phyloP scores from a whole-genome alignment of 2,329 filamentous ascomycete species.

The Diaporthe ilicicola region DNA sequence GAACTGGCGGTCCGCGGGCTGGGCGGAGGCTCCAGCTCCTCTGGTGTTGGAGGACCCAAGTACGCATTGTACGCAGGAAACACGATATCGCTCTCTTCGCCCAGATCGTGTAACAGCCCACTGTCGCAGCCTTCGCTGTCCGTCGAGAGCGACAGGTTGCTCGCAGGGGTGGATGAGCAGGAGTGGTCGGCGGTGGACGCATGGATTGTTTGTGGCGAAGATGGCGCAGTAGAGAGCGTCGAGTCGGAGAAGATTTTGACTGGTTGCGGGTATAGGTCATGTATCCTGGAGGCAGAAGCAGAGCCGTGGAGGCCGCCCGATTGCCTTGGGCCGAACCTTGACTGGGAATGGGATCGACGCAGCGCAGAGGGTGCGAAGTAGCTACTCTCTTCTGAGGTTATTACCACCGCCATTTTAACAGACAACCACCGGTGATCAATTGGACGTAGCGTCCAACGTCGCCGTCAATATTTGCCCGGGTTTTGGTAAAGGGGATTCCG shows the following conservation, averaged over 20 bases:
- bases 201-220: constrained; percentile 62
- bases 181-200: constrained; percentile 65
- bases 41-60: constrained; percentile 43
- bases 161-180: constrained; percentile 69
- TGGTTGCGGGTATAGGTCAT: constrained; percentile 55
- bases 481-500: constrained; percentile 25
- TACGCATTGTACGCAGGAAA: constrained; percentile 32
- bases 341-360: constrained; percentile 68
- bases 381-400: constrained; percentile 64
- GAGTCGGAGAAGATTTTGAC: constrained; percentile 56
- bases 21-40: constrained; percentile 59
- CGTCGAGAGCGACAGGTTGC: constrained; percentile 66
- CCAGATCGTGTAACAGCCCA: constrained; percentile 46
- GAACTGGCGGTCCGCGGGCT: constrained; percentile 61
- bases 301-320: constrained; percentile 52
- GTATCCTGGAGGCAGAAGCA: constrained; percentile 55
- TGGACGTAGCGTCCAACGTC: constrained; percentile 39
- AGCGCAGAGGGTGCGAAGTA: constrained; percentile 64
- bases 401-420: constrained; percentile 62
- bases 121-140: constrained; percentile 60
- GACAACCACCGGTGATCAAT: constrained; percentile 35
- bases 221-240: constrained; percentile 61
- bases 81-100: constrained; percentile 50
- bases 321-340: constrained; percentile 59
- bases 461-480: constrained; percentile 38